Base-by-base conservation (phyloP, 257 asterid species). In the Penstemon davidsonii region DNA sequence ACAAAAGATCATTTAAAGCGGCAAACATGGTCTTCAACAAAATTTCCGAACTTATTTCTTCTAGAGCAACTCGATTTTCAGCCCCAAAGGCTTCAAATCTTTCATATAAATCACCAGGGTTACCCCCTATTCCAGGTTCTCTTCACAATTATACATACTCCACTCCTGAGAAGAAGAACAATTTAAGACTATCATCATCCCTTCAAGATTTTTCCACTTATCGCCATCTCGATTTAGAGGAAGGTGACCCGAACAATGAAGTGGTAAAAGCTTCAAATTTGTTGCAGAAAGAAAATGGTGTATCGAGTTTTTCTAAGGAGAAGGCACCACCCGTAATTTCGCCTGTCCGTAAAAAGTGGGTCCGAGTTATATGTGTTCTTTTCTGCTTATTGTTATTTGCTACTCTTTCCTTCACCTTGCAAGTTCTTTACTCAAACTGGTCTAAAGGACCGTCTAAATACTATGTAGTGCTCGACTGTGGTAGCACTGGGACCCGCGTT, bases 401-500 rank as follows among this genome's bases (percentile, higher is more conserved):
- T 47, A 73, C 63, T 62, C 76, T 87, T 66, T 64, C 81, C 59
- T 84, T 72, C 73, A 64, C 72, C 15, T 47, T 81, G 46, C 80
- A 76, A 38, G 73, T 75, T 75, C 68, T 82, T 18, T 83, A 84
- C 65, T 75, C 83, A 63, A 81, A 77, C 69, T 82, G 86, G 85
- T 81, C 86, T 51, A 72, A 51, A 33, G 86, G 80, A 44, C 57
- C 73, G 37, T 66, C 87, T 45, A 84, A 78, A 68, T 84, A 70
- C 64, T 87, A 80, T 70, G 84, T 87, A 52, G 90, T 87, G 67
- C 77, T 87, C 64, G 94, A 87, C 73, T 84, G 87, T 75, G 94
- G 94, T 60, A 87, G 94, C 80, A 87, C 94, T 7, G 94, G 94
- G 57, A 84, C 94, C 67, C 88, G 94, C 64, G 88, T 87, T 71